Evolutionary conservation across 805 yeast genomes (phyloP).

Genomic region (Yamadazyma sp.): DNA sequence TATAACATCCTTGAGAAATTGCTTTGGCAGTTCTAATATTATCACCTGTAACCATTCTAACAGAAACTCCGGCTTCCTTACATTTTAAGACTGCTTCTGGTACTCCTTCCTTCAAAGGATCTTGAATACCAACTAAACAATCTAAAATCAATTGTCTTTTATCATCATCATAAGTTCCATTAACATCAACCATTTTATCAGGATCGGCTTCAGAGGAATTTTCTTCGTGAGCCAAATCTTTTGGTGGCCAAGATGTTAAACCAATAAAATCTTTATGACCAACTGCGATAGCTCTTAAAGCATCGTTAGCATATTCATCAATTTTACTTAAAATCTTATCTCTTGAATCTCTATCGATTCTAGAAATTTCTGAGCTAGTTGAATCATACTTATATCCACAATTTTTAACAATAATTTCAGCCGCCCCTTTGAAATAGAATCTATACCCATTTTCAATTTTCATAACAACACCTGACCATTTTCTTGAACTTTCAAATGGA

Average conservation of each 20-base stretch:
- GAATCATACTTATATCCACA: conserved; percentile 44
- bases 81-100: conserved; percentile 85
- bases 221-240: conserved; percentile 28
- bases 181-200: conserved; percentile 21
- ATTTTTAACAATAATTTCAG: conserved; percentile 72
- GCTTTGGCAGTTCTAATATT: conserved; percentile 88
- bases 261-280: conserved; percentile 71
- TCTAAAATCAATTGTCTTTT: conserved; percentile 49
- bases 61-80: conserved; percentile 87
- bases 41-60: conserved; percentile 98
- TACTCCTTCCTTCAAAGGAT: conserved; percentile 90
- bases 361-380: conserved; percentile 20
- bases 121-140: conserved; percentile 88
- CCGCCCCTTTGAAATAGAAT: conserved; percentile 86
- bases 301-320: conserved; percentile 65
- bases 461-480: conserved; percentile 86
- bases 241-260: conserved; percentile 64
- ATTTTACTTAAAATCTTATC: conserved; percentile 30
- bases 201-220: conserved; percentile 23
- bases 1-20: conserved; percentile 83
- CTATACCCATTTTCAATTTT: conserved; percentile 50
- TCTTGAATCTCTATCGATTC: conserved; percentile 28
- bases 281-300: conserved; percentile 84
- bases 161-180: conserved; percentile 18
- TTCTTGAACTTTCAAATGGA: conserved; percentile 89